Percentiles rank a stretch among this genome's conserved stretches.
These are phyloP conservation scores for Gautieria morchelliformis DNA, from an alignment of 768 basidiomycete species.

Conservation along the genomic window DNA sequence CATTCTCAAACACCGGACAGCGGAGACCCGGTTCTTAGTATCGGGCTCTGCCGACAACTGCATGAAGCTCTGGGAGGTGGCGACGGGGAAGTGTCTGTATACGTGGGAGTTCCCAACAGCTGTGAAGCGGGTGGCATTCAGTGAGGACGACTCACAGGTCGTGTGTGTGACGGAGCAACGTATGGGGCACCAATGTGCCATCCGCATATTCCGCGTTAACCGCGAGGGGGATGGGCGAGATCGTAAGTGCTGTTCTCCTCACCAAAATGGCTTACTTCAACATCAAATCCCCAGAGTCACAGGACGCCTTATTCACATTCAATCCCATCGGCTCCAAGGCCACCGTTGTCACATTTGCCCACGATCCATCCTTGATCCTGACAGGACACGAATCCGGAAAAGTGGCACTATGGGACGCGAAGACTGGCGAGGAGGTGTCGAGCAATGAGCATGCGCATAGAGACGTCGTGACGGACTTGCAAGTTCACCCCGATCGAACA, in stretches of 20 bases:
- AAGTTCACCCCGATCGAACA: slow-evolving; percentile 79
- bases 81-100: slow-evolving; percentile 84
- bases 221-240: slow-evolving; percentile 69
- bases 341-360: slow-evolving; percentile 91
- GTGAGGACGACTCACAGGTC: slow-evolving; percentile 70
- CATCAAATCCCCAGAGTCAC: slow-evolving; percentile 43
- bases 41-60: slow-evolving; percentile 93
- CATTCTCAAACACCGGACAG: slow-evolving; percentile 27
- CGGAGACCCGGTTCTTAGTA: slow-evolving; percentile 75
- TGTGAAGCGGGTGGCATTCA: slow-evolving; percentile 92
- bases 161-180: slow-evolving; percentile 97
- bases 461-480: slow-evolving; percentile 85
- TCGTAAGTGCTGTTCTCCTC: slow-evolving; percentile 47
- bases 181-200: slow-evolving; percentile 85
- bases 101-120: slow-evolving; percentile 98
- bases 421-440: slow-evolving; percentile 72
- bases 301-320: slow-evolving; percentile 70
- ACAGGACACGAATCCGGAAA: slow-evolving; percentile 98
- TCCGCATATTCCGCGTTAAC: slow-evolving; percentile 85
- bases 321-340: slow-evolving; percentile 89
- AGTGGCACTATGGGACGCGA: slow-evolving; percentile 82
- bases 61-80: slow-evolving; percentile 82
- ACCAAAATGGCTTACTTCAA: not conserved
- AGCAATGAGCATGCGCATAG: slow-evolving; percentile 84
- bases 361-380: slow-evolving; percentile 66